These are phyloP conservation scores for Aulographum hederae DNA, from an alignment of 2,329 filamentous ascomycete species.

Conservation along the genomic window DNA sequence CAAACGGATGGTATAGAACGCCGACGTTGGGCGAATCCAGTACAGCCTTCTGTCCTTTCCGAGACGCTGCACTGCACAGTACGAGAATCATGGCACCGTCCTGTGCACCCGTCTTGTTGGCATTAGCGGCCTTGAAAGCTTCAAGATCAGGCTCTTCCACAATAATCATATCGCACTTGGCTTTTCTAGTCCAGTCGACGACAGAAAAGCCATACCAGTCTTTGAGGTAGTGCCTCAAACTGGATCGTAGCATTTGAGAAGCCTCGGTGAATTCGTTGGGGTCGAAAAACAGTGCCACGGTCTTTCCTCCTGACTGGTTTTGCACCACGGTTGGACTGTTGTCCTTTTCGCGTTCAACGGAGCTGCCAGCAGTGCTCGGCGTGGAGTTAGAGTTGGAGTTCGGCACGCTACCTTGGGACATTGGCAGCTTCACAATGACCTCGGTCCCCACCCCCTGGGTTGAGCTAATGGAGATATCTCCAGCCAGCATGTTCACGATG, in stretches of 20 bases:
- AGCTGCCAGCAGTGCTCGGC: constrained; percentile 6
- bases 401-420: constrained; percentile 1
- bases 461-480: constrained; percentile 3
- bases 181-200: constrained; percentile 3
- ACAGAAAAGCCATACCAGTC: constrained; percentile 9
- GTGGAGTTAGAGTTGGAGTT: constrained; percentile 4
- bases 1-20: constrained; percentile 19
- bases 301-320: constrained; percentile 2
- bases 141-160: constrained; percentile 8
- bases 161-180: constrained; percentile 6
- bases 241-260: constrained; percentile 1
- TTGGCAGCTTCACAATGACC: constrained; percentile 4
- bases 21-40: constrained; percentile 12
- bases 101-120: neutral
- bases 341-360: constrained; percentile 8
- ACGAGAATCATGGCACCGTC: constrained; percentile 11
- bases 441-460: constrained; percentile 3
- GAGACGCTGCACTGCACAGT: constrained; percentile 16
- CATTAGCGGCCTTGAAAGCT: constrained; percentile 3
- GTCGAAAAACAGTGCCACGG: constrained; percentile 3
- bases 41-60: constrained; percentile 5
- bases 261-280: neutral
- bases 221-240: constrained; percentile 6
- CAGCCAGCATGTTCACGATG: constrained; percentile 2
- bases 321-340: constrained; percentile 6